A percentile compares a stretch with the other conserved stretches of the same genome.
phyloP scores from a whole-genome alignment of 139 green algal species.

The Astrephomene gubernaculifera region DNA sequence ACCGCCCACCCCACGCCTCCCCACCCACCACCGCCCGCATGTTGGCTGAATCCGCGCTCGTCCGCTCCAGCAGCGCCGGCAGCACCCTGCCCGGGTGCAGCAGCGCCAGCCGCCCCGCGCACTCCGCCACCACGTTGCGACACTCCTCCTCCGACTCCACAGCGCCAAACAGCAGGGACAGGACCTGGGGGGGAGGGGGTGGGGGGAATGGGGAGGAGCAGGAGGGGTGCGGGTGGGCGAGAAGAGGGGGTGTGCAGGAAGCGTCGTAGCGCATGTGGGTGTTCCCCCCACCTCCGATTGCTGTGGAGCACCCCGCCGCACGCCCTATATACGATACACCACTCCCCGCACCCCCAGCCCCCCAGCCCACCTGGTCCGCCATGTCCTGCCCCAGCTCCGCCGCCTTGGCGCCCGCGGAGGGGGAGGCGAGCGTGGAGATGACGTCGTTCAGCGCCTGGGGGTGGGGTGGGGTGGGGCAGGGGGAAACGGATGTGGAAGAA shows the following conservation, averaged over 20 bases:
- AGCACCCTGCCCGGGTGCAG: constrained; percentile 64
- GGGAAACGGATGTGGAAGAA: not conserved
- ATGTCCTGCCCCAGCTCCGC: constrained; percentile 32
- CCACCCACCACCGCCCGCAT: constrained; percentile 52
- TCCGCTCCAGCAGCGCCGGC: constrained; percentile 32
- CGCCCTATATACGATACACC: no score
- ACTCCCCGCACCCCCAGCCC: not conserved
- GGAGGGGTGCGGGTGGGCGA: no score
- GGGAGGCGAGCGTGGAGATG: constrained; percentile 64
- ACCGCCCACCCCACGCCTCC: not conserved
- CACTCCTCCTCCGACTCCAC: constrained; percentile 90
- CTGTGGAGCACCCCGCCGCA: no score
- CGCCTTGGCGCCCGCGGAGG: not conserved
- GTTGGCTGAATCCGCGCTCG: constrained; percentile 19
- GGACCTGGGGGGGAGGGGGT: no score
- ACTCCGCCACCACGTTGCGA: constrained; percentile 93
- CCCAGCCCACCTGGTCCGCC: constrained; percentile 7
- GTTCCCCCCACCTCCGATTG: no score
- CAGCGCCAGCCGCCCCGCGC: constrained; percentile 87
- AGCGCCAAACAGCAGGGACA: constrained; percentile 82
- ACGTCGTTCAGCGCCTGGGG: constrained; percentile 86
- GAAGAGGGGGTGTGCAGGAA: no score
- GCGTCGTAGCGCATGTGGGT: no score
- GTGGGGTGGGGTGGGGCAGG: not conserved
- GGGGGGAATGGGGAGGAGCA: no score